These are phyloP conservation scores for Elsinoe necatrix DNA, from an alignment of 2,329 filamentous ascomycete genomes.

Conservation along the genomic window DNA sequence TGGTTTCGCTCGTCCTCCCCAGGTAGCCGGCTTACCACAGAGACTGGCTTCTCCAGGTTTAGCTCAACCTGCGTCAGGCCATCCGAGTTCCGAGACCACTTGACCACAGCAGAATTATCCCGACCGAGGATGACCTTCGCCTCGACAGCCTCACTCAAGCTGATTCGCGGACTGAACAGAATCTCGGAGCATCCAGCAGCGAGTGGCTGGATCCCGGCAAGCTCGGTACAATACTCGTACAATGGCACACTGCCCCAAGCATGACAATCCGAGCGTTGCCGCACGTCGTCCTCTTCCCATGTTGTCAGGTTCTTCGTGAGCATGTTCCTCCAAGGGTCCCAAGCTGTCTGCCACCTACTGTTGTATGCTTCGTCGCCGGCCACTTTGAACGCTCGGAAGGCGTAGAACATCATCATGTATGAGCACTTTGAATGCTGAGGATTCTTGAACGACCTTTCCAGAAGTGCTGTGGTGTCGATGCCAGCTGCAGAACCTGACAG, in stretches of 20 bases:
- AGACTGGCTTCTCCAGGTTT: background rate
- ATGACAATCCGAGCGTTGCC: conserved; percentile 38
- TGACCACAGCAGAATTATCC: background rate
- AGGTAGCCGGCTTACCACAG: background rate
- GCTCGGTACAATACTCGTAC: conserved; percentile 35
- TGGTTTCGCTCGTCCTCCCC: background rate
- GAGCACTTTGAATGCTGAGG: conserved; percentile 17
- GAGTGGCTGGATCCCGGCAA: conserved; percentile 25
- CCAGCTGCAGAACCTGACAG: conserved; percentile 26
- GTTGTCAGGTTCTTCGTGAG: conserved; percentile 34
- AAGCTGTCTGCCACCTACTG: conserved; percentile 24
- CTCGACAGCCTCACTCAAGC: background rate
- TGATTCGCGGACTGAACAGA: background rate
- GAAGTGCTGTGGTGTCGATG: conserved; percentile 21
- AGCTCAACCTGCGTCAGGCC: background rate
- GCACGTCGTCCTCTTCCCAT: conserved; percentile 38
- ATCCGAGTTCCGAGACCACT: background rate
- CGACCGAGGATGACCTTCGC: background rate
- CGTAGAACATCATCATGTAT: conserved; percentile 34
- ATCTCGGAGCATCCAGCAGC: conserved; percentile 15
- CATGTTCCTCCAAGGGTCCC: conserved; percentile 33
- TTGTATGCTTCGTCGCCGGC: conserved; percentile 31
- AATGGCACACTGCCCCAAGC: conserved; percentile 38
- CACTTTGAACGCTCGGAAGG: conserved; percentile 31
- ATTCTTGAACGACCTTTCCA: conserved; percentile 26